Conservation (phyloP, 108 stramenopile species). For the Cyclotella kingstonii region DNA sequence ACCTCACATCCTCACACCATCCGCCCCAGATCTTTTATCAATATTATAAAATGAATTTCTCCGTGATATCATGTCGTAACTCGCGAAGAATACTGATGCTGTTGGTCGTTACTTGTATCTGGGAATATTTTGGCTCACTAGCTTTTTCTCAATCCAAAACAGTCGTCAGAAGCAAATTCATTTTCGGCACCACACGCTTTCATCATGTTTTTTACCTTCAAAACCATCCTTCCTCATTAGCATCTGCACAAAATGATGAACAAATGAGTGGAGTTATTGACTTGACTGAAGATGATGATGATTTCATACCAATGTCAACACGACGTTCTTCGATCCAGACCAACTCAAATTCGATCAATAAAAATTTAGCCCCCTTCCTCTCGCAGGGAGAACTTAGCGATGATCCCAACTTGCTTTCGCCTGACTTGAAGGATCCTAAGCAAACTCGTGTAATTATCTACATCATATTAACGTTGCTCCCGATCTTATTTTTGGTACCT, state of each 20-base stretch:
- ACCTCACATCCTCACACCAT: too few relatives aligned
- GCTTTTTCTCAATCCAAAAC: neutral
- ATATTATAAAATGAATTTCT: too few relatives aligned
- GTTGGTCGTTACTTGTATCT: too few relatives aligned
- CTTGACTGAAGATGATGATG: conserved; percentile 47
- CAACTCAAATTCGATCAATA: neutral
- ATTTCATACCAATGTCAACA: neutral
- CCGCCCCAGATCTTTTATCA: too few relatives aligned
- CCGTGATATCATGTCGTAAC: too few relatives aligned
- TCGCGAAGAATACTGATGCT: too few relatives aligned
- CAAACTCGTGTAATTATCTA: conserved; percentile 84
- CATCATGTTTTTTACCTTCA: neutral
- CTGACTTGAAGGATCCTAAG: conserved; percentile 80
- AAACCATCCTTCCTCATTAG: neutral
- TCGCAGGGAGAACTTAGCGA: conserved; percentile 73
- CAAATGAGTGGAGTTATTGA: conserved; percentile 35
- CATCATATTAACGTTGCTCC: conserved; percentile 78
- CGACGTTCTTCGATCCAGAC: too few relatives aligned
- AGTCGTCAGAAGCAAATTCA: neutral
- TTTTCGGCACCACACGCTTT: neutral
- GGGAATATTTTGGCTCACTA: too few relatives aligned
- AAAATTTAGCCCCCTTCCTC: conserved; percentile 62
- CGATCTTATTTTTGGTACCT: conserved; percentile 83
- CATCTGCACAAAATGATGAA: conserved; percentile 23
- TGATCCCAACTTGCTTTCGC: conserved; percentile 57